Percentiles rank a stretch among this genome's conserved stretches.
These are phyloP conservation scores for Berkeleyomyces rouxiae DNA, from an alignment of 2,329 filamentous ascomycete species.

Conservation along the genomic window DNA sequence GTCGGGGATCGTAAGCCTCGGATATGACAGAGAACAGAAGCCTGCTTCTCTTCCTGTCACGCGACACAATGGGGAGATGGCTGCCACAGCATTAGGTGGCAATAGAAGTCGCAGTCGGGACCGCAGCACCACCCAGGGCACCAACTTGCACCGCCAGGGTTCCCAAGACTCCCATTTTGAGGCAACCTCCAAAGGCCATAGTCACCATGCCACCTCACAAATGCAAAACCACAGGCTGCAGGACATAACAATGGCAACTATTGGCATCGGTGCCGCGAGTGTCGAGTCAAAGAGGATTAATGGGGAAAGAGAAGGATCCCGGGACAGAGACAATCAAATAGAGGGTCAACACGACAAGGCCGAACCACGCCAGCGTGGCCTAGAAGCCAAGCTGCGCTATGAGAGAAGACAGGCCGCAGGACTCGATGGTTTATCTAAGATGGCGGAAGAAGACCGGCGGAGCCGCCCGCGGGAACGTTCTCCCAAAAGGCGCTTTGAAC, in stretches of 20 bases:
- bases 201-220: conserved; percentile 13
- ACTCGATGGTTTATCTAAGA: background rate
- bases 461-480: background rate
- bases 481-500: background rate
- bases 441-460: background rate
- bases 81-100: background rate
- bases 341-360: conserved; percentile 10
- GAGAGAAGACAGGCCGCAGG: background rate
- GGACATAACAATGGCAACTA: conserved; percentile 37
- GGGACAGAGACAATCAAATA: conserved; percentile 2
- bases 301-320: conserved; percentile 23
- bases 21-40: background rate
- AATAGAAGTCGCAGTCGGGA: background rate
- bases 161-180: conserved; percentile 8
- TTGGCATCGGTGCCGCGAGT: conserved; percentile 42
- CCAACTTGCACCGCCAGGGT: conserved; percentile 16
- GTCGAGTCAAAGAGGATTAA: conserved; percentile 43
- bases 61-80: background rate
- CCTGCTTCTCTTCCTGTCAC: background rate
- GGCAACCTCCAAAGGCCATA: conserved; percentile 19
- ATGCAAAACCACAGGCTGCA: conserved; percentile 38
- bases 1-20: background rate
- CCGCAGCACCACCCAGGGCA: background rate
- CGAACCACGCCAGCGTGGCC: conserved; percentile 11
- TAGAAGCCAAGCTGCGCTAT: background rate